Base-by-base conservation (phyloP, 1,284 basidiomycete species). In the Moniliella sp. region DNA sequence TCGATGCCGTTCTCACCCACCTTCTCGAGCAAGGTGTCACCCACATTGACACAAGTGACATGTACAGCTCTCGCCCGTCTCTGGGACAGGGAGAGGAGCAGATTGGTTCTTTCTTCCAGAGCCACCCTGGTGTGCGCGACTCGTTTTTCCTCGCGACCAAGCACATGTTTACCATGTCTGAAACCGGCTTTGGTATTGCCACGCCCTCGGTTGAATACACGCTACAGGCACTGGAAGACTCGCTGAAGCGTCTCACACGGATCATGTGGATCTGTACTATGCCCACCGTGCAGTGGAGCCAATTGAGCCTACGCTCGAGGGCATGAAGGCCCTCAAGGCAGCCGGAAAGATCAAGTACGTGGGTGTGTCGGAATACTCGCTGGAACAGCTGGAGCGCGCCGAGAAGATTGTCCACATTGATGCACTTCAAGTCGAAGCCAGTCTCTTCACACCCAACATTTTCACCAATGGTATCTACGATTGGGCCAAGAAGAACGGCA, bases 291-390 rank as follows among this genome's bases (percentile, higher is more conserved):
- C 43, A 5, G 40, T 35, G 17, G 32, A 36, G n/a, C 73, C 74
- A 29, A 69, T 77, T 49, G 70, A 72, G 44, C 73, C 76, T 62
- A 82, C 78, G 9, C 80, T 76, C 73, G 48, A 57, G 21, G 76
- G 69, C 5, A 69, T 81, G 68, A 79, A 82, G 57, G 66, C 69
- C 43, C 67, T 80, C 32, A 72, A 74, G 31, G 75, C 78, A 39
- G 66, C 67, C 27, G 74, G 74, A 11, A 57, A 75, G 32, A 70
- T 65, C 3, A 76, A 71, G 64, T 76, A 78, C 60, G 77, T 83
- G 41, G 80, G 78, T 35, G 52, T 78, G 39, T 51, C 40, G 18
- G 61, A 61, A 36, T 62, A 61, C 42, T 45, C 35, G 25, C 34
- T 43, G 2, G 45, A 42, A 5, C 43, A 43, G 27, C 37, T 50